Base-by-base conservation (phyloP, 1,284 basidiomycete species). In the Leccinum cinnamomeum region DNA sequence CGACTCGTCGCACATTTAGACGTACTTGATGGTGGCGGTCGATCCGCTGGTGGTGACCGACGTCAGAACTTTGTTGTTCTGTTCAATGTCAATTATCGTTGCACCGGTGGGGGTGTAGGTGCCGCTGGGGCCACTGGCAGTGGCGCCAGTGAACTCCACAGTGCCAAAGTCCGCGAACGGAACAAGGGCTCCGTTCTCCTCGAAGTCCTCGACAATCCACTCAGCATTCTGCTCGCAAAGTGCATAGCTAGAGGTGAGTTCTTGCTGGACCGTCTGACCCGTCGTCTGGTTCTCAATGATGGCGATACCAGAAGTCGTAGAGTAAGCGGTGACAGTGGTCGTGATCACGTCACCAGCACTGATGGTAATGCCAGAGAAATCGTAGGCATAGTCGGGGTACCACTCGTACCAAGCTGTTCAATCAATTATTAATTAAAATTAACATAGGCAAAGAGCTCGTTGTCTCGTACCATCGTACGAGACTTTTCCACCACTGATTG, bases 381-480 rank as follows among this genome's bases (percentile, higher is more conserved):
- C 25, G 2, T 51, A 51, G 25, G 28, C 25, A 30, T 28, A 30
- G 25, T 28, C 53, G 16, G 53, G 53, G 28, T 33, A 53, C 53
- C 53, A 53, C 53, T 53, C 53, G 28, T 53, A 53, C 53, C 53
- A 53, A 30, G 53, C 53, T 53, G 14, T 51, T 51, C 7, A 25
- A 51, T 30, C 25, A 25, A 53, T 30, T 5, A 12, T 11, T 10
- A 1, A 12, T 53, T 16, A 12, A 30, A 18, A 33, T n/a, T 5
- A n/a, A 25, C 51, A 28, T 33, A 8, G 14, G 4, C 7, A 25
- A 53, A 28, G 23, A 28, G 12, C 4, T n/a, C 7, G 2, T n/a
- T 53, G 5, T 18, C 23, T 28, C 50, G 12, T 10, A 53, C 51
- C 51, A 30, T n/a, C n/a, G n/a, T 53, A 53, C 11, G 53, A 53